These are phyloP conservation scores for Aphanomyces invadans DNA, from an alignment of 352 stramenopile species.

Conservation along the genomic window DNA sequence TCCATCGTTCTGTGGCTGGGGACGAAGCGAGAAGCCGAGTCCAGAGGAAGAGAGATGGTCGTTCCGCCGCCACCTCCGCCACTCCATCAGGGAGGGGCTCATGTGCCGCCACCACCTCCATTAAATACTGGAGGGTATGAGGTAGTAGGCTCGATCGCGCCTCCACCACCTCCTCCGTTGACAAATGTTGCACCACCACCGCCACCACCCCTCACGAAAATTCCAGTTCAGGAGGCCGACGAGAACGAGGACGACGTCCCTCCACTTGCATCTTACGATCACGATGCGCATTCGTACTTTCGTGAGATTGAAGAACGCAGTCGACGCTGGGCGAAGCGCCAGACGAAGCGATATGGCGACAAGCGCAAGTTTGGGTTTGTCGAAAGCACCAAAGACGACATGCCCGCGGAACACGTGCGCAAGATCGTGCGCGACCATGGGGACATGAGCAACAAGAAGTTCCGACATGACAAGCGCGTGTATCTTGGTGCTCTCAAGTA, in stretches of 20 bases:
- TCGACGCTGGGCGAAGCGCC: slow-evolving; percentile 81
- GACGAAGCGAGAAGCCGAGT: neutral
- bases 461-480: slow-evolving; percentile 97
- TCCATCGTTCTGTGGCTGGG: slow-evolving; percentile 25
- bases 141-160: too few relatives aligned
- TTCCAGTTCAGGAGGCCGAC: neutral
- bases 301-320: slow-evolving; percentile 61
- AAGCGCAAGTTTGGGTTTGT: slow-evolving; percentile 93
- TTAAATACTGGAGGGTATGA: too few relatives aligned
- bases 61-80: slow-evolving; percentile 16
- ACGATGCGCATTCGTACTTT: slow-evolving; percentile 18
- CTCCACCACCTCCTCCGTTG: neutral
- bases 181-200: neutral
- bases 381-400: slow-evolving; percentile 86
- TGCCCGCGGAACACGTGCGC: slow-evolving; percentile 95
- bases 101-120: slow-evolving; percentile 3
- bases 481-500: slow-evolving; percentile 99
- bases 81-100: neutral
- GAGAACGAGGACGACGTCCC: neutral
- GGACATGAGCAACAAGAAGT: slow-evolving; percentile 99
- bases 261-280: neutral
- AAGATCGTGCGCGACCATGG: slow-evolving; percentile 99
- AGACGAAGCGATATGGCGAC: slow-evolving; percentile 92
- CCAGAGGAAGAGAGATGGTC: slow-evolving; percentile 9
- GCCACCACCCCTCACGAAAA: neutral